Base-by-base conservation (phyloP, 306 rosid genomes). In the Citrullus colocynthis region DNA sequence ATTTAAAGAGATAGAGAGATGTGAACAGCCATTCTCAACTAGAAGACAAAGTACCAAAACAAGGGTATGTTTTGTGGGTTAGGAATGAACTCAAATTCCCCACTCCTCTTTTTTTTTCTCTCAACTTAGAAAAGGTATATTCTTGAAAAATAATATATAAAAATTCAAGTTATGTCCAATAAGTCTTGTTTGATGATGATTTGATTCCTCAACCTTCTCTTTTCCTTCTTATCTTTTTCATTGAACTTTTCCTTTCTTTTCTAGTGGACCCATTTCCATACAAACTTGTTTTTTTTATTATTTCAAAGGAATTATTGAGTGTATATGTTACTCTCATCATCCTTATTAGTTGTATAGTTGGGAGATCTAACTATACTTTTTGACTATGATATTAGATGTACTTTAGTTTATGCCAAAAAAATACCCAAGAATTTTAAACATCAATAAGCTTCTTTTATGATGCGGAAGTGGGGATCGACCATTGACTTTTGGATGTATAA, bases 181-280 rank as follows among this genome's bases (percentile, higher is more conserved):
- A 20, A 70, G 75, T 20, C 58, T 71, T 28, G 42, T 49, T 71
- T 71, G 21, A 14, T 71, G 41, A 71, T 71, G 59, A 71, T 71
- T 71, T 71, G 76, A 71, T 71, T 71, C 41, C 76, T 71, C 76
- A 28, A 28, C 76, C 76, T 0, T 49, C 39, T 70, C 41, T 14
- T 71, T 49, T 71, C 20, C 37, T 48, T 24, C 76, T 70, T 70
- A 44, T 70, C 76, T 48, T 66, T 66, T 14, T 9, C 18, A 13
- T 70, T 45, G 57, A 45, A 44, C 57, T 20, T 42, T 42, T 48
- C 28, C 17, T 70, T 70, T 9, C 74, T 66, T 66, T 39, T 39
- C 17, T 71, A 6, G 76, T 71, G 76, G 76, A 28, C 76, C 76
- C 76, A 14, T 6, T 71, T 71, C 59, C 59, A 48, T 45, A 48